Evolutionary conservation across 805 yeast genomes (phyloP).

Genomic region (Grigorovia yakushimaensis): DNA sequence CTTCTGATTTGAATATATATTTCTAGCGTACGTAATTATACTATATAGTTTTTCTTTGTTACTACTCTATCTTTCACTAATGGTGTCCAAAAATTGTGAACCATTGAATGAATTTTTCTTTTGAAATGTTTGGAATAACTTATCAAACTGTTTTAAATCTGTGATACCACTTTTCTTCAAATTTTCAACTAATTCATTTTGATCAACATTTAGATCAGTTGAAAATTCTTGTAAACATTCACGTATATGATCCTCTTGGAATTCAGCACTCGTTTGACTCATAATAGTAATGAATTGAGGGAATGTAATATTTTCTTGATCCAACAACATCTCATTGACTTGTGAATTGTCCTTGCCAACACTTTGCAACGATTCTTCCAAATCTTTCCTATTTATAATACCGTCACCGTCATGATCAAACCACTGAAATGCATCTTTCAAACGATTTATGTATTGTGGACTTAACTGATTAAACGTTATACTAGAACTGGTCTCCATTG

Average conservation of each 20-base stretch:
- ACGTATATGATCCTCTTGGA: constrained; percentile 43
- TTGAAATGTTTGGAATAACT: constrained; percentile 45
- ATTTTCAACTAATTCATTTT: constrained; percentile 32
- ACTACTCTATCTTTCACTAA: constrained; percentile 22
- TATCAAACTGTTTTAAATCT: constrained; percentile 36
- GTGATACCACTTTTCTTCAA: constrained; percentile 37
- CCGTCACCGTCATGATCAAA: constrained; percentile 81
- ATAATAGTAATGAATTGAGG: constrained; percentile 57
- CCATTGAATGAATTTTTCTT: constrained; percentile 50
- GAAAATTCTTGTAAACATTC: constrained; percentile 38
- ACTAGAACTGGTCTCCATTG: constrained; percentile 23
- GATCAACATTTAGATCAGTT: constrained; percentile 32
- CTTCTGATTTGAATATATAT: too few relatives aligned
- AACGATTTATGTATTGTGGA: constrained; percentile 51
- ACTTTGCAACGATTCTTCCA: constrained; percentile 43
- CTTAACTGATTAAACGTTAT: constrained; percentile 38
- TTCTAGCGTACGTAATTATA: too few relatives aligned
- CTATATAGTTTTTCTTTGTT: too few relatives aligned
- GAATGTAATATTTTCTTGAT: constrained; percentile 37
- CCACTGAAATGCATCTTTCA: constrained; percentile 66
- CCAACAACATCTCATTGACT: constrained; percentile 38
- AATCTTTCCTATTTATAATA: constrained; percentile 42
- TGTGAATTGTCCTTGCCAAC: constrained; percentile 41
- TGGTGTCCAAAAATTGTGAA: constrained; percentile 50
- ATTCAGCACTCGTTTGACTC: constrained; percentile 42